A percentile compares a stretch with the other conserved stretches of the same genome.
Conservation (phyloP, 1,284 basidiomycete species). For the Irpex sp. region DNA sequence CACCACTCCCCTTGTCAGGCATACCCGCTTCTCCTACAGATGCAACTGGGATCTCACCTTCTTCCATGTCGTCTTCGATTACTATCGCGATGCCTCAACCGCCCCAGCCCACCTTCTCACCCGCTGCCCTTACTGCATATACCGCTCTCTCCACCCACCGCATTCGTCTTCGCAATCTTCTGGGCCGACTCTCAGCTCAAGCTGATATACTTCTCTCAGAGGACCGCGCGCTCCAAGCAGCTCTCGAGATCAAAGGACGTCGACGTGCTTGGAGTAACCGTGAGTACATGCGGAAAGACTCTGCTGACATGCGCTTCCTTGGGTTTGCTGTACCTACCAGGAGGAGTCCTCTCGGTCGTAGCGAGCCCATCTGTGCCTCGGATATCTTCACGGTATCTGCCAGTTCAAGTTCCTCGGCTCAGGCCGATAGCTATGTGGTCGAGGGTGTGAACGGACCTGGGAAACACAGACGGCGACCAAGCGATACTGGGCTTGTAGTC, state of each 20-base stretch:
- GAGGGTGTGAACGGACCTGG: slow-evolving; percentile 4
- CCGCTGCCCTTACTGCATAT: slow-evolving; percentile 31
- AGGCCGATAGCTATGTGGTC: slow-evolving; percentile 5
- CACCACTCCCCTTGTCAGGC: slow-evolving; percentile 18
- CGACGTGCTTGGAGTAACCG: slow-evolving; percentile 54
- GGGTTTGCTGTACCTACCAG: slow-evolving; percentile 42
- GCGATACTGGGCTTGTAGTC: slow-evolving; percentile 15
- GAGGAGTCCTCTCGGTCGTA: slow-evolving; percentile 36
- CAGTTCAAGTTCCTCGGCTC: background rate
- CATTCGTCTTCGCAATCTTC: slow-evolving; percentile 37
- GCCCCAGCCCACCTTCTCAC: slow-evolving; percentile 15
- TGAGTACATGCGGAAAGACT: slow-evolving; percentile 28
- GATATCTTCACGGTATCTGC: slow-evolving; percentile 4
- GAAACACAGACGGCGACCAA: background rate
- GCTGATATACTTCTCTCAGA: slow-evolving; percentile 29
- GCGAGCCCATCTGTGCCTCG: slow-evolving; percentile 28
- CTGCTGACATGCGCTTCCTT: slow-evolving; percentile 23
- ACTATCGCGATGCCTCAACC: slow-evolving; percentile 3
- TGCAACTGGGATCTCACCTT: background rate
- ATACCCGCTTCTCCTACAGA: background rate
- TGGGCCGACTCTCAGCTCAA: slow-evolving; percentile 33
- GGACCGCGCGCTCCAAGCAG: slow-evolving; percentile 37
- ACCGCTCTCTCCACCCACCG: slow-evolving; percentile 33
- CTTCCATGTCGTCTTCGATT: background rate
- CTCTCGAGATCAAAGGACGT: slow-evolving; percentile 47